Percentiles rank a stretch among this genome's conserved stretches.
Evolutionary conservation across 768 basidiomycete genomes (phyloP).

Genomic region (Goffeauzyma gilvescens): DNA sequence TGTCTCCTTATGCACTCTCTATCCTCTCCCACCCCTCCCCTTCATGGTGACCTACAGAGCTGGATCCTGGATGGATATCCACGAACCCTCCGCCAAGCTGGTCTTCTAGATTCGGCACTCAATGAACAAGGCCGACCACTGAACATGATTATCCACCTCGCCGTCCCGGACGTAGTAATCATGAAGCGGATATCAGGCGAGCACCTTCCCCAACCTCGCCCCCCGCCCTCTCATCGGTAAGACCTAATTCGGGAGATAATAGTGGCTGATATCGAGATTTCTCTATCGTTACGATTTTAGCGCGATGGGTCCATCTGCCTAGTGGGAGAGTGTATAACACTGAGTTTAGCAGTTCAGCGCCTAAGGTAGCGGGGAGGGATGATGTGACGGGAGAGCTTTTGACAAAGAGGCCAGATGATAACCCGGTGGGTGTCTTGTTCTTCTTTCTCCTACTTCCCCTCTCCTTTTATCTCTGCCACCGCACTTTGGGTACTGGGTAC

Average conservation of each 20-base stretch:
- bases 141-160: slow-evolving; percentile 33
- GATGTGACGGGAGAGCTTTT: slow-evolving; percentile 32
- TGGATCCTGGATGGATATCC: slow-evolving; percentile 34
- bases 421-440: slow-evolving; percentile 26
- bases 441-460: too few species aligned
- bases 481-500: background rate
- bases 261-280: background rate
- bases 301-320: slow-evolving; percentile 33
- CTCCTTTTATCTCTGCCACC: too few species aligned
- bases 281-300: slow-evolving; percentile 7
- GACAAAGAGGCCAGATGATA: slow-evolving; percentile 31
- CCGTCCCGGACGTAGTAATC: slow-evolving; percentile 31
- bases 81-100: slow-evolving; percentile 30
- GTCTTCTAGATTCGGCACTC: slow-evolving; percentile 26
- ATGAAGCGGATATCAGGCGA: slow-evolving; percentile 31
- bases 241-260: too few species aligned
- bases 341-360: slow-evolving; percentile 24
- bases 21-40: background rate
- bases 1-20: slow-evolving; percentile 4
- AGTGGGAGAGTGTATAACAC: slow-evolving; percentile 32
- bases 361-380: slow-evolving; percentile 28
- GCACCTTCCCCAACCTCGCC: slow-evolving; percentile 6
- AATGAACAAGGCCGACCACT: slow-evolving; percentile 28
- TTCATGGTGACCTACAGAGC: too few species aligned
- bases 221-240: too few species aligned